Base-by-base conservation (phyloP, 2,329 filamentous ascomycete species). In the Neopestalotiopsis clavispora region DNA sequence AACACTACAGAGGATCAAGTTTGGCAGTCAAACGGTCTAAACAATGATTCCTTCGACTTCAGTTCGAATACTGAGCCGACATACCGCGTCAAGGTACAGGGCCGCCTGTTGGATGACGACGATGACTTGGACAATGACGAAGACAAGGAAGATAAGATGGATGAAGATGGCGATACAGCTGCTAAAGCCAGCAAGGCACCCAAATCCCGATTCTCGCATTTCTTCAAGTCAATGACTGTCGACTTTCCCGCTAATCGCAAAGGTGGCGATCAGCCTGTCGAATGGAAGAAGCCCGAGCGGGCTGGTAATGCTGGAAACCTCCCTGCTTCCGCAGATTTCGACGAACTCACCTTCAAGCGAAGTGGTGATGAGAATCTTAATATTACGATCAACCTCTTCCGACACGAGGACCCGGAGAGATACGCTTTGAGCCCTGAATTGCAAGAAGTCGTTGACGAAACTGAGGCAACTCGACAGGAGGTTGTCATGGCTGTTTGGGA, bases 1-100 rank as follows among this genome's bases (percentile, higher is more conserved):
- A 99, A 99, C 81, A 97, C 94, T 1, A 94, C 92, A 42, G 94
- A 98, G 80, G 94, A 96, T 77, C 96, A 99, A 82, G 91, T 92
- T 40, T 98, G 96, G 96, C 96, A 99, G 81, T 87, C 86, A 52
- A 89, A 86, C 74, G 85, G 84, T 56, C 84, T 92, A 70, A 91
- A 91, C 70, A 87, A 91, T 12, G 91, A 95, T 77, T 89, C 89
- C 45, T 96, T 96, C 72, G 94, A 97, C 77, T 95, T 97, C 76
- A 91, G 90, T 66, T 90, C 91, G 66, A 94, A 90, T 71, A 86
- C 88, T 73, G 92, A 94, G 74, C 92, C 94, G 2, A 92, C 91
- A 12, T 99, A 95, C 79, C 90, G 91, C 68, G 94, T 99, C 73
- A 97, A 95, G 83, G 95, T 99, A 71, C 94, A 98, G 81, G 96